Conservation (phyloP, 371 early-diverging fungal genomes). For the Catenaria anguillulae region DNA sequence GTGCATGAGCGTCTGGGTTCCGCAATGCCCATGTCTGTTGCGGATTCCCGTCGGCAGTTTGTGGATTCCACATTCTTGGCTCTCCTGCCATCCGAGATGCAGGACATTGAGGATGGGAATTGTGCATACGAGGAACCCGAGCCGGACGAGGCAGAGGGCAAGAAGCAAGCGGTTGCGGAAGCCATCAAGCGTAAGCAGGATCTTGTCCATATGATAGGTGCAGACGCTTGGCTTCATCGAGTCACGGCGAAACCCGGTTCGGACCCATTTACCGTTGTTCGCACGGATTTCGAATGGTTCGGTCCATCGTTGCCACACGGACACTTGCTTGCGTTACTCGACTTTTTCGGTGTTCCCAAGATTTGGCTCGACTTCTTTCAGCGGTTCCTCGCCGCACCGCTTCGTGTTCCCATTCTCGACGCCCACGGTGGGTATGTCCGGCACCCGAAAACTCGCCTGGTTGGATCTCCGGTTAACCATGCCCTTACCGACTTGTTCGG, state of each 20-base stretch:
- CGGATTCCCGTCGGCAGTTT: too few species aligned
- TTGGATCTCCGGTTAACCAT: slow-evolving; percentile 12
- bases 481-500: slow-evolving; percentile 9
- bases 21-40: too few species aligned
- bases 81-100: too few species aligned
- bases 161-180: too few species aligned
- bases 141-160: too few species aligned
- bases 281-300: slow-evolving; percentile 15
- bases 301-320: slow-evolving; percentile 14
- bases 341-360: slow-evolving; percentile 11
- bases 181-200: neutral
- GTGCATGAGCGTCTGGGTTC: too few species aligned
- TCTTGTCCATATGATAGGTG: neutral
- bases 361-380: slow-evolving; percentile 11
- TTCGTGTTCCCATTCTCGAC: neutral
- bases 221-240: slow-evolving; percentile 12
- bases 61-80: too few species aligned
- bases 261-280: slow-evolving; percentile 10
- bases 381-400: slow-evolving; percentile 9
- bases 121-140: too few species aligned
- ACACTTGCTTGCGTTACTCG: slow-evolving; percentile 6
- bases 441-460: neutral
- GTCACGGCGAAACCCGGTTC: too few species aligned
- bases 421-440: neutral
- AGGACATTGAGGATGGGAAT: too few species aligned